Conservation (phyloP, 177 flowering plant species). For the Vitis hybrid region DNA sequence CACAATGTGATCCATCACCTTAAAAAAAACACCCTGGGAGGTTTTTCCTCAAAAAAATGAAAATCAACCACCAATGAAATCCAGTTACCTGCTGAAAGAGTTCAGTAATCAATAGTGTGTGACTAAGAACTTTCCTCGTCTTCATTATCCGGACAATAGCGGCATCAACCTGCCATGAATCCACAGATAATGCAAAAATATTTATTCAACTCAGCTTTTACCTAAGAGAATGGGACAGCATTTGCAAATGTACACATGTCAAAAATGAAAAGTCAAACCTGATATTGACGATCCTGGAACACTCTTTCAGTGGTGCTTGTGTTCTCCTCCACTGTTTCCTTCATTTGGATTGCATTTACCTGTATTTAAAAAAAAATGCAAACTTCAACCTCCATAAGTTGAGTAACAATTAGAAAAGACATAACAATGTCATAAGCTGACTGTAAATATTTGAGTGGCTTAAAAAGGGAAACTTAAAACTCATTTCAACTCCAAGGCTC, state of each 20-base stretch:
- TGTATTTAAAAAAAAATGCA: constrained; percentile 27
- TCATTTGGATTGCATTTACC: constrained; percentile 99
- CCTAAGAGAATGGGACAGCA: neutral
- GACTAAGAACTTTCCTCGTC: constrained; percentile 96
- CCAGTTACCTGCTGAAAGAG: constrained; percentile 92
- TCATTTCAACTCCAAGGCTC: too few relatives aligned
- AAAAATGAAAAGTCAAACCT: constrained; percentile 41
- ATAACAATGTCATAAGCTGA: too few relatives aligned
- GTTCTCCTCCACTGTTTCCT: constrained; percentile 98
- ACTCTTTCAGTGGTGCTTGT: constrained; percentile 97
- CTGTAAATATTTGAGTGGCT: neutral
- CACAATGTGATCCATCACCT: too few relatives aligned
- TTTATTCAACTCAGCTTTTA: neutral
- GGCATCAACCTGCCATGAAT: constrained; percentile 79
- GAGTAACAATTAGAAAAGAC: too few relatives aligned
- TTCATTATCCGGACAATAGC: constrained; percentile 99
- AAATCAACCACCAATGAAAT: neutral
- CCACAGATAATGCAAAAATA: neutral
- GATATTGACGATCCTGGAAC: constrained; percentile 98
- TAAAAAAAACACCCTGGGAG: too few relatives aligned
- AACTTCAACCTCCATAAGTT: neutral
- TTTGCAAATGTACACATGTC: neutral
- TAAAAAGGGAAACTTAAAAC: too few relatives aligned
- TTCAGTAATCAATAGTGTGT: constrained; percentile 97
- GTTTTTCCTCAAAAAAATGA: neutral